phyloP scores from a whole-genome alignment of 2,329 filamentous ascomycete genomes.

The Paraphoma sp. region DNA sequence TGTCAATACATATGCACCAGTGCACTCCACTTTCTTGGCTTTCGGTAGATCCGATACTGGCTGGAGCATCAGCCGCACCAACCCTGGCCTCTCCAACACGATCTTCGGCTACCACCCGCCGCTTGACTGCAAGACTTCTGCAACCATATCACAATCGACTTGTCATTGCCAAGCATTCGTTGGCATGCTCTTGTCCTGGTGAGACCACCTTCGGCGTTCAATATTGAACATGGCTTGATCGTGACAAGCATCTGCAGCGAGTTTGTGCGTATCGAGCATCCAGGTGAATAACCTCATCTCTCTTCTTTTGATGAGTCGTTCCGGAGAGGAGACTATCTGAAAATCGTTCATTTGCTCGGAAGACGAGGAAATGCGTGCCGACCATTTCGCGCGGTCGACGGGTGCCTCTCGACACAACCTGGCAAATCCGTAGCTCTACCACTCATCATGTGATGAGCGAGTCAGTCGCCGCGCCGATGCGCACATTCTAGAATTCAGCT shows the following conservation, averaged over 20 bases:
- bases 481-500: no score
- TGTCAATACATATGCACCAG: not conserved
- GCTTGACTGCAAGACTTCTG: not conserved
- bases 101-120: not conserved
- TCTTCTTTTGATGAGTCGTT: no score
- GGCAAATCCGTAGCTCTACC: no score
- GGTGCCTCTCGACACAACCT: no score
- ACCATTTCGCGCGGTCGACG: no score
- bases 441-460: no score
- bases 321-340: no score
- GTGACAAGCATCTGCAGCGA: not conserved
- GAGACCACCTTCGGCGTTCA: not conserved
- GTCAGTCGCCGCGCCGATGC: no score
- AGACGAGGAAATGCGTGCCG: no score
- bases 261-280: no score
- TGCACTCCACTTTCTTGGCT: not conserved
- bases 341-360: no score
- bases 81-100: not conserved
- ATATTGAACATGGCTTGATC: not conserved
- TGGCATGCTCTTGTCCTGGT: not conserved
- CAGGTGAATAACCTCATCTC: no score
- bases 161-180: not conserved
- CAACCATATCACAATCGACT: not conserved
- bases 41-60: not conserved
- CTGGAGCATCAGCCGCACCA: not conserved